phyloP scores from a whole-genome alignment of 345 rosid genomes.

The Eucalyptus pumila region DNA sequence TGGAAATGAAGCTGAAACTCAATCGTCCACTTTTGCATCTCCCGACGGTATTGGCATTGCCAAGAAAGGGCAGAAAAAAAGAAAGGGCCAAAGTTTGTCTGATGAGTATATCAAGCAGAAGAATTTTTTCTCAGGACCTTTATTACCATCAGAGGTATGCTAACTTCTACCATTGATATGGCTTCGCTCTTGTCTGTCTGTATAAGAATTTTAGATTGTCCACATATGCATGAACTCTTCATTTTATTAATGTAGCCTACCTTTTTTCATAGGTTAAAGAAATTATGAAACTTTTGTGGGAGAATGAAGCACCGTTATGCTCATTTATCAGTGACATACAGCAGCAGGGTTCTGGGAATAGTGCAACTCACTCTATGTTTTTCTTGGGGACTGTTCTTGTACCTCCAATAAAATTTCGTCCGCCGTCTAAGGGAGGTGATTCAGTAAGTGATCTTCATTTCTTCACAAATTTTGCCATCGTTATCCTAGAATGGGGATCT shows the following conservation, averaged over 20 bases:
- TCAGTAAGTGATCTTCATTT: constrained; percentile 45
- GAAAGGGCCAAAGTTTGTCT: constrained; percentile 2
- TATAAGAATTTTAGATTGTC: not conserved
- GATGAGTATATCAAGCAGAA: constrained; percentile 23
- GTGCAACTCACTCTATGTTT: constrained; percentile 51
- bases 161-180: not conserved
- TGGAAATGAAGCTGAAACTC: constrained; percentile 1
- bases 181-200: not conserved
- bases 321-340: constrained; percentile 68
- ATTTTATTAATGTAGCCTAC: not conserved
- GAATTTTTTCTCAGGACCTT: constrained; percentile 15
- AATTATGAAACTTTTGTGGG: constrained; percentile 56
- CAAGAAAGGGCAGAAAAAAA: constrained; percentile 7
- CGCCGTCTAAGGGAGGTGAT: constrained; percentile 80
- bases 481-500: not conserved
- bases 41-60: constrained; percentile 7
- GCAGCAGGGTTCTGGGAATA: constrained; percentile 34
- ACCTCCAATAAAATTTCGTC: constrained; percentile 84
- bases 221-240: not conserved
- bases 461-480: not conserved
- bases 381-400: constrained; percentile 74
- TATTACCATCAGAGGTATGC: constrained; percentile 72
- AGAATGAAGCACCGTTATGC: constrained; percentile 71
- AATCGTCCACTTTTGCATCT: constrained; percentile 2
- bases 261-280: constrained; percentile 36